Base-by-base conservation (phyloP, 2,329 filamentous ascomycete genomes). In the Orbilia quercus region DNA sequence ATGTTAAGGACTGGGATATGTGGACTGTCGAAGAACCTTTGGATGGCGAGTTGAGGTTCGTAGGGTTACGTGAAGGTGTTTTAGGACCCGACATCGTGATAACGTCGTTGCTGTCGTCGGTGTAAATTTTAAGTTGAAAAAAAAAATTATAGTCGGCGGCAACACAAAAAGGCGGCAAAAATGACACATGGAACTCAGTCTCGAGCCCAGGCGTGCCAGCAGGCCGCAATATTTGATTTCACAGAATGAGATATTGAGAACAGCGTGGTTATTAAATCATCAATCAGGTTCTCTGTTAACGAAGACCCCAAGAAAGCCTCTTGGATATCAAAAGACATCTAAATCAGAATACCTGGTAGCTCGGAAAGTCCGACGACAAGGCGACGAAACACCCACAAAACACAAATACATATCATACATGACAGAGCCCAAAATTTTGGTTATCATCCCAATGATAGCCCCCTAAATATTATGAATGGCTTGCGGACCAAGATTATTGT, bases 401-500 rank as follows among this genome's bases (percentile, higher is more conserved):
- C 12, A 47, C 16, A n/a, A 62, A 6, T 16, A 50, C 20, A 63
- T 51, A 70, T 70, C 48, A 63, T 54, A 67, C 45, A 53, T 14
- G n/a, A 28, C 9, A 22, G 47, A 40, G 14, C 40, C 22, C 62
- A n/a, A 23, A 31, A 31, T 42, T 5, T 31, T 31, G 28, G 4
- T 31, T 31, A 31, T 9, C 28, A 31, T 31, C 28, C 9, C 9
- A n/a, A n/a, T 9, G 28, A 31, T 31, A 31, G 5, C 28, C 51
- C 55, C 11, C 63, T 76, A 76, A 40, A 77, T 62, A 22, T 89
- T 87, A 77, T 89, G 86, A 75, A 90, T 89, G 2, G 85, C 88
- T 44, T 82, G 83, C 1, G 88, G 88, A 1, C 88, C 88, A 60
- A 86, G 82, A 74, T 90, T 87, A 78, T 90, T 90, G 80, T 90